phyloP scores from a whole-genome alignment of 352 stramenopile genomes.

The Globisporangium radiosum region DNA sequence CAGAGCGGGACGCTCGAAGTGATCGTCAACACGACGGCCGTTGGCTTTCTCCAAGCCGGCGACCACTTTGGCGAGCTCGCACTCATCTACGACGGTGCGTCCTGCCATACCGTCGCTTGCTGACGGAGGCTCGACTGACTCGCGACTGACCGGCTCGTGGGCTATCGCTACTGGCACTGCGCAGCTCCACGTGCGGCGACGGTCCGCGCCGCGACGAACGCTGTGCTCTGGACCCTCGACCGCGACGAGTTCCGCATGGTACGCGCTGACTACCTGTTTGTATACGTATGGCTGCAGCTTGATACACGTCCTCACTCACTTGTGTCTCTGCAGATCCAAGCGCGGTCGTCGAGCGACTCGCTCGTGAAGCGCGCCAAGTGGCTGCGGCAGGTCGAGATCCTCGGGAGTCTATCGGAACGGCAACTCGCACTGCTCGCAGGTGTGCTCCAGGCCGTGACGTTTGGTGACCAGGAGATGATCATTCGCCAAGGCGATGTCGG shows the following conservation, averaged over 20 bases:
- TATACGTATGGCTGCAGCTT: neutral
- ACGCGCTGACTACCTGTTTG: neutral
- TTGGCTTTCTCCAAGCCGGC: constrained; percentile 45
- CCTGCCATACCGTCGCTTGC: neutral
- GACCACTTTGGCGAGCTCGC: constrained; percentile 89
- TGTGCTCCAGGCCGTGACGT: constrained; percentile 53
- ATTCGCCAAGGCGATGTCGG: constrained; percentile 77
- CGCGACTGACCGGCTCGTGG: neutral
- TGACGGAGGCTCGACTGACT: neutral
- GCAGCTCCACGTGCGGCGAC: constrained; percentile 86
- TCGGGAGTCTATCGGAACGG: constrained; percentile 54
- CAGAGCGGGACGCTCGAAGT: constrained; percentile 58
- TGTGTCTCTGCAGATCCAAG: constrained; percentile 37
- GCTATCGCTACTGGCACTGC: neutral
- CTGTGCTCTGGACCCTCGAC: constrained; percentile 86
- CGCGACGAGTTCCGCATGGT: constrained; percentile 81
- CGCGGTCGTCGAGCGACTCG: constrained; percentile 65
- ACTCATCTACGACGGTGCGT: constrained; percentile 79
- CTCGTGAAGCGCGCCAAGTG: constrained; percentile 68
- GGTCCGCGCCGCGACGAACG: constrained; percentile 85
- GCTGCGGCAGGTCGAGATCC: constrained; percentile 66
- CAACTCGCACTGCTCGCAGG: constrained; percentile 62
- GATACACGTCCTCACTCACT: too few relatives aligned
- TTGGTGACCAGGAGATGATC: constrained; percentile 68
- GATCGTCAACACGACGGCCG: constrained; percentile 52